Evolutionary conservation across 495 filamentous ascomycete species (phyloP).

Genomic region (Daldinia loculata): DNA sequence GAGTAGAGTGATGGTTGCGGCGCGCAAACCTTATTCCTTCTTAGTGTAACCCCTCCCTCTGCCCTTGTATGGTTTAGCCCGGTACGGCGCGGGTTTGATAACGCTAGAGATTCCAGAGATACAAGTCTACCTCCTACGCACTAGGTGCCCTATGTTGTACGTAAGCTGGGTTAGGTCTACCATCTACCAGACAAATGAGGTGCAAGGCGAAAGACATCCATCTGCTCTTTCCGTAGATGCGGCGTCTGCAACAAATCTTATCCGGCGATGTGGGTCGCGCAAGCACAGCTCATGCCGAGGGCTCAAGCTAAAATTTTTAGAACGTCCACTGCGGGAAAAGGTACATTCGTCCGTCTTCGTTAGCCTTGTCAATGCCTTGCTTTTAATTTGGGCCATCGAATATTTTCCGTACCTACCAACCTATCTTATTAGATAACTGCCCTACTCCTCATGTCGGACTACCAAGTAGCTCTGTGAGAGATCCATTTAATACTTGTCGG

Average conservation of each 20-base stretch:
- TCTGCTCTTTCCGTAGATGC: background rate
- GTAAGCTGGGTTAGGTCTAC: background rate
- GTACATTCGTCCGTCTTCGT: slow-evolving; percentile 5
- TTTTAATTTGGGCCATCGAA: slow-evolving; percentile 20
- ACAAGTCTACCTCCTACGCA: no score
- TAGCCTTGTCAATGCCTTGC: slow-evolving; percentile 30
- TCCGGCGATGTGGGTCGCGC: slow-evolving; percentile 23
- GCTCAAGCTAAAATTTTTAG: slow-evolving; percentile 15
- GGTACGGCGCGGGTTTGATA: background rate
- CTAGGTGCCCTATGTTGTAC: background rate
- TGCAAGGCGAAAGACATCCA: background rate
- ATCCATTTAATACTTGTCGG: slow-evolving; percentile 31
- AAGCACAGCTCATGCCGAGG: slow-evolving; percentile 1
- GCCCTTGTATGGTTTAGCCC: background rate
- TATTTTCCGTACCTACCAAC: slow-evolving; percentile 27
- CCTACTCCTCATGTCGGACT: slow-evolving; percentile 28
- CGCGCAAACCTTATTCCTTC: slow-evolving; percentile 21
- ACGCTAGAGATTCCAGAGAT: background rate
- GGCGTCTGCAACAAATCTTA: slow-evolving; percentile 31
- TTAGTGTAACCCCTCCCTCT: slow-evolving; percentile 31
- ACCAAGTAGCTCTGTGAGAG: slow-evolving; percentile 27
- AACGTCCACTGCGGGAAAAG: slow-evolving; percentile 10
- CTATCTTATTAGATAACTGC: slow-evolving; percentile 5
- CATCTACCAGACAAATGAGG: background rate
- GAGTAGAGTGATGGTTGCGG: slow-evolving; percentile 21